Percentiles rank a stretch among this genome's conserved stretches.
Conservation (phyloP, 2,329 filamentous ascomycete species). For the Atkinsonella hypoxylon region DNA sequence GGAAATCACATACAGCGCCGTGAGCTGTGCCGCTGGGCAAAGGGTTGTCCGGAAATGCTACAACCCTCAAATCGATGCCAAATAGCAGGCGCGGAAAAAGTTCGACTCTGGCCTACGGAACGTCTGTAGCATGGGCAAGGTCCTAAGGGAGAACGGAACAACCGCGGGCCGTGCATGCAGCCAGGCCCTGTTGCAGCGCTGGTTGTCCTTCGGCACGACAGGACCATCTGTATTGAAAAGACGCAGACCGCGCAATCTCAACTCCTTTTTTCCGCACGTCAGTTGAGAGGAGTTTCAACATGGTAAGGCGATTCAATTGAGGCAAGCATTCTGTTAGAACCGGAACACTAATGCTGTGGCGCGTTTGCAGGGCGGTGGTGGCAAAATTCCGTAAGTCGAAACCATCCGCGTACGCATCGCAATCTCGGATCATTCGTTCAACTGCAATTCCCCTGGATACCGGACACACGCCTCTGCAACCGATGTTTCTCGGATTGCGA, state of each 20-base stretch:
- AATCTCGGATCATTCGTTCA: neutral
- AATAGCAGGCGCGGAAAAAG: conserved; percentile 6
- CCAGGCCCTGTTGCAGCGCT: neutral
- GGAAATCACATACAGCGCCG: neutral
- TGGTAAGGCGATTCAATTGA: conserved; percentile 32
- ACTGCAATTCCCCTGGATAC: conserved; percentile 6
- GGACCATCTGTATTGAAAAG: conserved; percentile 7
- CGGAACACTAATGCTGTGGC: neutral
- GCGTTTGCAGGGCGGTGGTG: conserved; percentile 61
- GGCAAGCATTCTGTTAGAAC: neutral
- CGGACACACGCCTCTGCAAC: conserved; percentile 6
- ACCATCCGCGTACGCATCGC: neutral
- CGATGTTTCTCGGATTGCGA: neutral
- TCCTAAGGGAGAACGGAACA: neutral
- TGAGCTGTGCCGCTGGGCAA: neutral
- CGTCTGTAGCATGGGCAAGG: neutral
- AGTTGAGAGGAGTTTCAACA: conserved; percentile 34
- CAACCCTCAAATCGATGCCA: neutral
- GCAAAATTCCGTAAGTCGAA: conserved; percentile 42
- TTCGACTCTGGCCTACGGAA: neutral
- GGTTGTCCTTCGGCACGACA: neutral
- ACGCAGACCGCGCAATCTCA: conserved; percentile 19
- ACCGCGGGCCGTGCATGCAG: neutral
- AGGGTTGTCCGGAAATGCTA: neutral
- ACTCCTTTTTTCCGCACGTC: conserved; percentile 12